Percentiles rank a stretch among this genome's conserved stretches.
These are phyloP conservation scores for Dalbergia cochinchinensis DNA, from an alignment of 306 rosid genomes.

Conservation along the genomic window DNA sequence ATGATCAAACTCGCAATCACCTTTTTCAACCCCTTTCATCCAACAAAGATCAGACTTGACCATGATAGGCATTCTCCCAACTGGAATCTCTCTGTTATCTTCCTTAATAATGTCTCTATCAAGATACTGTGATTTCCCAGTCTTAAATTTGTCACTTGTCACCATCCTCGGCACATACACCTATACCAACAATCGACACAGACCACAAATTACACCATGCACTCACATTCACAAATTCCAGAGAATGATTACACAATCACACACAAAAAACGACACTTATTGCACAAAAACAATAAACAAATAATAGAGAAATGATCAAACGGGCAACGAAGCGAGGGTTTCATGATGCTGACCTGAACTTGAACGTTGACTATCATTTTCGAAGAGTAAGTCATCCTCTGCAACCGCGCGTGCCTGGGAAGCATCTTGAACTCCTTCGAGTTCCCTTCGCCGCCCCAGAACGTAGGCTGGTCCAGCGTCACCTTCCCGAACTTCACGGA, in stretches of 20 bases:
- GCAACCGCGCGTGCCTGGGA: slow-evolving; percentile 91
- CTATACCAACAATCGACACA: slow-evolving; percentile 53
- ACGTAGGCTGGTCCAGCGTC: slow-evolving; percentile 70
- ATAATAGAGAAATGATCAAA: no score
- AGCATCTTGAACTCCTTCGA: slow-evolving; percentile 70
- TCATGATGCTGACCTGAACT: slow-evolving; percentile 58
- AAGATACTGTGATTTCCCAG: slow-evolving; percentile 71
- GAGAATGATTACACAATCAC: neutral
- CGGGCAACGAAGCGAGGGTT: neutral
- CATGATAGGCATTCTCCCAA: slow-evolving; percentile 94
- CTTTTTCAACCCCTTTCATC: slow-evolving; percentile 77
- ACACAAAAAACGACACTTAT: neutral
- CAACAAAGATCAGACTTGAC: slow-evolving; percentile 90
- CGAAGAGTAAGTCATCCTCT: slow-evolving; percentile 91
- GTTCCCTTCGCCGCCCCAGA: slow-evolving; percentile 79
- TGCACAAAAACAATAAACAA: neutral
- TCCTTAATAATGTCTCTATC: slow-evolving; percentile 49
- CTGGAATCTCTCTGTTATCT: slow-evolving; percentile 63
- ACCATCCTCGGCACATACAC: slow-evolving; percentile 63
- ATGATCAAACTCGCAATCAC: slow-evolving; percentile 86
- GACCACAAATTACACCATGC: slow-evolving; percentile 15
- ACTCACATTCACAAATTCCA: neutral
- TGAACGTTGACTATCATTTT: slow-evolving; percentile 65
- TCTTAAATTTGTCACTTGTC: slow-evolving; percentile 86
- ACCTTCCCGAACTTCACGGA: slow-evolving; percentile 78